A percentile compares a stretch with the other conserved stretches of the same genome.
phyloP scores from a whole-genome alignment of 441 rosid genomes.

The Dalechampia spathulata region DNA sequence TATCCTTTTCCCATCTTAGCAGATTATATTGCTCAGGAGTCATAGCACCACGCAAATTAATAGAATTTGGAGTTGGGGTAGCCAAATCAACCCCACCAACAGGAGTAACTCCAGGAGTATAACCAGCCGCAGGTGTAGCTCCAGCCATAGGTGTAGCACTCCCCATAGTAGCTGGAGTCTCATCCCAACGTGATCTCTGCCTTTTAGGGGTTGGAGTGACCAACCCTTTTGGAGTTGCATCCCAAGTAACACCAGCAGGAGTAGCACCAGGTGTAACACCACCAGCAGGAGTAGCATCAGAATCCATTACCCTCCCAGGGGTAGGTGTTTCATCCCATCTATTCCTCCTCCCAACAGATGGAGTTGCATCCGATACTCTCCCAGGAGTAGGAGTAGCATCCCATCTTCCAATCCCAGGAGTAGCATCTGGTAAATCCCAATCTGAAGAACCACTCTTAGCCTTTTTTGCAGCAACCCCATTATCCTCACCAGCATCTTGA shows the following conservation, averaged over 20 bases:
- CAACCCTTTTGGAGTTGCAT: constrained; percentile 85
- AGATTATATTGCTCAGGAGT: constrained; percentile 85
- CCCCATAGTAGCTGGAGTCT: constrained; percentile 94
- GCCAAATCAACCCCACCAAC: constrained; percentile 79
- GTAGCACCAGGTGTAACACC: constrained; percentile 90
- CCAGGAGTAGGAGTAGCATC: constrained; percentile 97
- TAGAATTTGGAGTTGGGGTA: constrained; percentile 73
- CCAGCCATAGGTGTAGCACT: constrained; percentile 91
- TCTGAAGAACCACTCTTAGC: constrained; percentile 66
- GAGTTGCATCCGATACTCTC: constrained; percentile 76
- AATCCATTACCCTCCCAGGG: constrained; percentile 79
- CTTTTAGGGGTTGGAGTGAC: constrained; percentile 86
- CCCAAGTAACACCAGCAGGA: constrained; percentile 92
- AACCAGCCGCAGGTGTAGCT: constrained; percentile 71
- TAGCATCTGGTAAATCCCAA: constrained; percentile 90
- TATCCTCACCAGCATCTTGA: constrained; percentile 64
- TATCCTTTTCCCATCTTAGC: constrained; percentile 95
- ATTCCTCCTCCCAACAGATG: constrained; percentile 64
- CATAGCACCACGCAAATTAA: constrained; percentile 58
- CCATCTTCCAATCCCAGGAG: constrained; percentile 92
- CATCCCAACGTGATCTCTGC: constrained; percentile 97
- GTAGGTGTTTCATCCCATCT: constrained; percentile 98
- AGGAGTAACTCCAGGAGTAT: constrained; percentile 89
- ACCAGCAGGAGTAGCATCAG: constrained; percentile 85
- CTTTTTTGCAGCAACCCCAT: constrained; percentile 44